Conservation (phyloP, 1,284 basidiomycete genomes). For the Phylloporus sp. region DNA sequence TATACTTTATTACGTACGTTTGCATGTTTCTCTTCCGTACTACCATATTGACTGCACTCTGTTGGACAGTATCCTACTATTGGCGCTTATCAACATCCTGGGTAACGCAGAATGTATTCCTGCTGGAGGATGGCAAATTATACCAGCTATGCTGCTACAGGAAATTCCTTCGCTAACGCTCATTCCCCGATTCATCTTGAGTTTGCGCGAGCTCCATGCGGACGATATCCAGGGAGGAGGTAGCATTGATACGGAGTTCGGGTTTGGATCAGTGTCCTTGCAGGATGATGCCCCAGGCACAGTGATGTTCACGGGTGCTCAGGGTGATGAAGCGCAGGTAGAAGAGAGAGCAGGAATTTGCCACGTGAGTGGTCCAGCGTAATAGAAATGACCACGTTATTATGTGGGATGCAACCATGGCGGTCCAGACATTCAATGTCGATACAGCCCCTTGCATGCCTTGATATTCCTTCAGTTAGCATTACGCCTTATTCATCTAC, state of each 20-base stretch:
- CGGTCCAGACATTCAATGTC: too few species aligned
- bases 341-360: background rate
- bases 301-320: too few species aligned
- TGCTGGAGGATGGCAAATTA: background rate
- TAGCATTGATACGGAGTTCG: background rate
- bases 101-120: background rate
- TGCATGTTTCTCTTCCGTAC: background rate
- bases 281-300: background rate
- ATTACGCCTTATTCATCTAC: too few species aligned
- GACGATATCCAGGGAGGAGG: background rate
- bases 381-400: background rate
- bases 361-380: background rate
- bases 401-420: too few species aligned
- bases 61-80: background rate
- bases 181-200: background rate
- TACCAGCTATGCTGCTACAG: background rate
- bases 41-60: background rate
- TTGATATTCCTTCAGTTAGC: too few species aligned
- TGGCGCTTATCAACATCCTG: background rate
- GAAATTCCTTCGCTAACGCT: background rate
- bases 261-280: background rate
- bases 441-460: too few species aligned
- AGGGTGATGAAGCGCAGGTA: background rate
- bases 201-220: background rate
- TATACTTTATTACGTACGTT: constrained; percentile 7